Conservation (phyloP, 495 filamentous ascomycete genomes). For the Pyrenula aspistea region DNA sequence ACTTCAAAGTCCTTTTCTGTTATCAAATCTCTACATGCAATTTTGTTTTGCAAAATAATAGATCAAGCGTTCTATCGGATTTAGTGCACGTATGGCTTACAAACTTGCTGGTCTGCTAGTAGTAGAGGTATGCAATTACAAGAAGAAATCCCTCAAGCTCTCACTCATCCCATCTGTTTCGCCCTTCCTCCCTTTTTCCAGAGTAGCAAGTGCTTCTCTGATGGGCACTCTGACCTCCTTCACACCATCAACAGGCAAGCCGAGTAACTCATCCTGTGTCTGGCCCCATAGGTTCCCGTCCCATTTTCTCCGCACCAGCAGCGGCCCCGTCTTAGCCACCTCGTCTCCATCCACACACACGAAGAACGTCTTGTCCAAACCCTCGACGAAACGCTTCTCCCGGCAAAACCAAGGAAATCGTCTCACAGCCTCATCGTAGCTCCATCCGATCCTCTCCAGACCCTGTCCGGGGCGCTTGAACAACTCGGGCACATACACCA, state of each 20-base stretch:
- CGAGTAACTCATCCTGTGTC: neutral
- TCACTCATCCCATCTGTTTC: neutral
- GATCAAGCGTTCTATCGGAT: neutral
- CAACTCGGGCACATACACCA: slow-evolving; percentile 5
- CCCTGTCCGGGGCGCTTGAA: slow-evolving; percentile 5
- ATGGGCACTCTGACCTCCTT: neutral
- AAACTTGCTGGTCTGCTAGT: neutral
- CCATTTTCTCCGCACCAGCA: slow-evolving; percentile 8
- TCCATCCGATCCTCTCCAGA: slow-evolving; percentile 6
- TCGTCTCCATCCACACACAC: slow-evolving; percentile 8
- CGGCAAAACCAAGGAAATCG: slow-evolving; percentile 8
- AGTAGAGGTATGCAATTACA: neutral
- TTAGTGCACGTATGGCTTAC: neutral
- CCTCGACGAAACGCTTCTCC: slow-evolving; percentile 8
- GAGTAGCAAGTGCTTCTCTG: neutral
- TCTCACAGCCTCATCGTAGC: slow-evolving; percentile 5
- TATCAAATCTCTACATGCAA: neutral
- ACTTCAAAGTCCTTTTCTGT: neutral
- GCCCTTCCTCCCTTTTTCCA: neutral
- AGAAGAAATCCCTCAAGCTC: neutral
- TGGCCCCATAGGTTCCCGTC: neutral
- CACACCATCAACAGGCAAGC: neutral
- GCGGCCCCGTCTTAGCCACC: slow-evolving; percentile 4
- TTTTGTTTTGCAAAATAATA: neutral
- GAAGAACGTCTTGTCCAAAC: slow-evolving; percentile 8